A percentile compares a stretch with the other conserved stretches of the same genome.
Evolutionary conservation across 257 asterid species (phyloP).

Genomic region (Lycium ferocissimum): DNA sequence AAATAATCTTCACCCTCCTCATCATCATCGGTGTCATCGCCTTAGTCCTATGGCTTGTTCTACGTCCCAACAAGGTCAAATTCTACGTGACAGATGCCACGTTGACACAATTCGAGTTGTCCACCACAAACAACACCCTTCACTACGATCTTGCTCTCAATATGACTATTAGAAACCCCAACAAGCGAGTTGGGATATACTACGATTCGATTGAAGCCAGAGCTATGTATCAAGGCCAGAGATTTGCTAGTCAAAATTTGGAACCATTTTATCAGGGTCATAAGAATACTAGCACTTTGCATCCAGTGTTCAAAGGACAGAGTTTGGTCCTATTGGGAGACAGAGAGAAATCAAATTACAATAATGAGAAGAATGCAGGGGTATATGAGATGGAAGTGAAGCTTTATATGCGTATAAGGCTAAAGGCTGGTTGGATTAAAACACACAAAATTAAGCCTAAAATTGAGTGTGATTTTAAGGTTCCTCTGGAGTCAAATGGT

Average conservation of each 20-base stretch:
- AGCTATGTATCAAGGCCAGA: conserved; percentile 65
- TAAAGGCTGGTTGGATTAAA: conserved; percentile 56
- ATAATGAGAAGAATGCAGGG: conserved; percentile 42
- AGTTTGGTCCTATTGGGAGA: conserved; percentile 44
- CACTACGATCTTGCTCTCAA: conserved; percentile 68
- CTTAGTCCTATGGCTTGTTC: conserved; percentile 60
- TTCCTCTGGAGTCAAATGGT: conserved; percentile 63
- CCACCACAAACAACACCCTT: conserved; percentile 57
- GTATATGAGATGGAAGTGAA: conserved; percentile 57
- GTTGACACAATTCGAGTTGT: conserved; percentile 60
- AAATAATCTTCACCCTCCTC: conserved; percentile 61
- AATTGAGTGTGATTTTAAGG: conserved; percentile 68
- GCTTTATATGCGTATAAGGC: conserved; percentile 54
- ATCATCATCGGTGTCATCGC: conserved; percentile 50
- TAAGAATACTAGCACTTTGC: conserved; percentile 54
- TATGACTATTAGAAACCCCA: conserved; percentile 79
- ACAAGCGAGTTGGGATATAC: conserved; percentile 78
- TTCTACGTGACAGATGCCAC: conserved; percentile 62
- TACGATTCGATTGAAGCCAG: conserved; percentile 78
- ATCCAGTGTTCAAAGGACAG: conserved; percentile 53
- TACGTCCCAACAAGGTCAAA: conserved; percentile 79
- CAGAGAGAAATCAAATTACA: conserved; percentile 47
- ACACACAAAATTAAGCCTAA: conserved; percentile 64
- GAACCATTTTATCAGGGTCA: conserved; percentile 62
- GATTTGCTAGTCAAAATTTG: conserved; percentile 49